Percentiles rank a stretch among this genome's conserved stretches.
phyloP scores from a whole-genome alignment of 2,329 filamentous ascomycete genomes.

The Ascochyta koolunga region DNA sequence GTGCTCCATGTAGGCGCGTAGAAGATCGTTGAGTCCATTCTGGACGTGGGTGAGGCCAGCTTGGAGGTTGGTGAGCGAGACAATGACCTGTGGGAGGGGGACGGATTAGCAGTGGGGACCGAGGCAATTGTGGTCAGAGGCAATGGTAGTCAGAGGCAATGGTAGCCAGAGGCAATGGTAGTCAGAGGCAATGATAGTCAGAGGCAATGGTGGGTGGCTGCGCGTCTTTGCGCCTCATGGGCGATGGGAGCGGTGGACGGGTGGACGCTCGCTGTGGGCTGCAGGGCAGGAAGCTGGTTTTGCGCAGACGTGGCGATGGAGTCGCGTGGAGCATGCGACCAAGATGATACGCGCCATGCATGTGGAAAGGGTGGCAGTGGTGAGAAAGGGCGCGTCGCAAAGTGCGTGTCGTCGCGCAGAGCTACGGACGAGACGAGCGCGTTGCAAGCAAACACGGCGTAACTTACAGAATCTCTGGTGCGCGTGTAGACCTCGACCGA shows the following conservation, averaged over 20 bases:
- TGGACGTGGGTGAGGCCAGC: slow-evolving; percentile 53
- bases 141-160: neutral
- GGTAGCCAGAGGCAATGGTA: too few relatives aligned
- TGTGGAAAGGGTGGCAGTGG: slow-evolving; percentile 6
- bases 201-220: slow-evolving; percentile 4
- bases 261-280: neutral
- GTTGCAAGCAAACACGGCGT: slow-evolving; percentile 12
- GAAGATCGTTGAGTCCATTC: slow-evolving; percentile 74
- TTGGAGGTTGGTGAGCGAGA: slow-evolving; percentile 79
- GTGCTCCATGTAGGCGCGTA: slow-evolving; percentile 85
- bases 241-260: too few relatives aligned
- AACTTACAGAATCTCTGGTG: slow-evolving; percentile 81
- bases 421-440: slow-evolving; percentile 8
- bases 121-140: neutral
- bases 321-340: slow-evolving; percentile 37
- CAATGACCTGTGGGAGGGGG: slow-evolving; percentile 65
- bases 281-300: slow-evolving; percentile 12
- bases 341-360: slow-evolving; percentile 8
- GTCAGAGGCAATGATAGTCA: neutral
- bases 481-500: slow-evolving; percentile 78
- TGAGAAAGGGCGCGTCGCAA: slow-evolving; percentile 6
- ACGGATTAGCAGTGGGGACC: slow-evolving; percentile 7
- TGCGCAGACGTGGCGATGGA: slow-evolving; percentile 13
- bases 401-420: neutral
- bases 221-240: slow-evolving; percentile 1